phyloP scores from a whole-genome alignment of 2,329 filamentous ascomycete species.

The Paracorniculantispora psalliotae region DNA sequence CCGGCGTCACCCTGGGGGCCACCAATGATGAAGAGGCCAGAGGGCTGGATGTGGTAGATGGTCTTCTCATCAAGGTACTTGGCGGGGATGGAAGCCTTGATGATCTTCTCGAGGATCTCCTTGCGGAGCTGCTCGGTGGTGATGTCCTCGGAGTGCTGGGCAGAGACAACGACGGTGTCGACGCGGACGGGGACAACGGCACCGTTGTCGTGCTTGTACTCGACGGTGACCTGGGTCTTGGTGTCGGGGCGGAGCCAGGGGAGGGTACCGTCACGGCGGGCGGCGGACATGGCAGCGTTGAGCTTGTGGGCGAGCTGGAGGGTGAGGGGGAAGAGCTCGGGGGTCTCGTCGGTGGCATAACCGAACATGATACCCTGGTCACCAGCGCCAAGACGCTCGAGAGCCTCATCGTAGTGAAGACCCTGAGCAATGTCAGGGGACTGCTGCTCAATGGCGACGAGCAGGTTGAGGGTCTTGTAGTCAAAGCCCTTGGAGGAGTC shows the following conservation, averaged over 20 bases:
- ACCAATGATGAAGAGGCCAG: conserved; percentile 97
- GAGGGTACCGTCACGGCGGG: conserved; percentile 79
- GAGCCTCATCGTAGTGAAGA: conserved; percentile 94
- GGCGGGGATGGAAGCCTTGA: conserved; percentile 88
- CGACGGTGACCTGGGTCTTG: conserved; percentile 98
- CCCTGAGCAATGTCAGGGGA: conserved; percentile 98
- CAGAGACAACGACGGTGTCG: conserved; percentile 94
- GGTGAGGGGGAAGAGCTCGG: conserved; percentile 92
- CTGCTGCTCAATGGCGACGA: conserved; percentile 98
- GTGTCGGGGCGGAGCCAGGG: conserved; percentile 97
- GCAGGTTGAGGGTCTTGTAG: conserved; percentile 99
- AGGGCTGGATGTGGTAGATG: conserved; percentile 98
- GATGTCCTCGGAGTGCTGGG: conserved; percentile 87
- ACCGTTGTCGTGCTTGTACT: conserved; percentile 95
- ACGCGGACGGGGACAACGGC: conserved; percentile 89
- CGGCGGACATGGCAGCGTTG: conserved; percentile 88
- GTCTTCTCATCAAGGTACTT: conserved; percentile 91
- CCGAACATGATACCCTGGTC: conserved; percentile 99
- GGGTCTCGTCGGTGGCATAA: conserved; percentile 98
- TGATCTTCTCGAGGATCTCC: conserved; percentile 95
- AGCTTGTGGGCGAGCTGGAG: conserved; percentile 94
- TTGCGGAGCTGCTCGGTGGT: conserved; percentile 87
- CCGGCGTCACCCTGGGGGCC: conserved; percentile 98
- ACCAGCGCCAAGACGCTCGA: conserved; percentile 97
- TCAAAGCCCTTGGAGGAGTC: conserved; percentile 96